Evolutionary conservation across 2,329 filamentous ascomycete species (phyloP).

Genomic region (Arthrobotrys conoides): DNA sequence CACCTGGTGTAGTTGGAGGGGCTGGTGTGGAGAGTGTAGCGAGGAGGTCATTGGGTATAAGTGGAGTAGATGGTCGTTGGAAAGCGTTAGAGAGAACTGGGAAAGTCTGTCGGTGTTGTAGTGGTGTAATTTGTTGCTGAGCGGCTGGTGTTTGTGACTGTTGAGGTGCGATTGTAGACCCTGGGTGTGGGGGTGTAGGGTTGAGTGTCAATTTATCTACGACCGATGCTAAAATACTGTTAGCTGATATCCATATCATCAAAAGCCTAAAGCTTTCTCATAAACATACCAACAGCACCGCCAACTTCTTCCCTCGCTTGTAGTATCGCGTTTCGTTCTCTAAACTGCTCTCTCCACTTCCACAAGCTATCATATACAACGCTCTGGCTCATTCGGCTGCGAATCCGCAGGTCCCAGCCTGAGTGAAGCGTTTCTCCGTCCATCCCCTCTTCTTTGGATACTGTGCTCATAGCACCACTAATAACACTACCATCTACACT

Average conservation of each 20-base stretch:
- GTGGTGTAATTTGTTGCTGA: slow-evolving; percentile 18
- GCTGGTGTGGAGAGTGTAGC: slow-evolving; percentile 25
- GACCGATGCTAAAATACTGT: slow-evolving; percentile 22
- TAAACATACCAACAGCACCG: slow-evolving; percentile 61
- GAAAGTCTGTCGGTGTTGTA: slow-evolving; percentile 50
- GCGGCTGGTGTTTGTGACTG: slow-evolving; percentile 21
- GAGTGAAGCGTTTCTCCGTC: slow-evolving; percentile 64
- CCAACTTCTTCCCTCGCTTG: slow-evolving; percentile 70
- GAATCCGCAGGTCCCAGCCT: slow-evolving; percentile 81
- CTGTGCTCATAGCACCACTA: slow-evolving; percentile 67
- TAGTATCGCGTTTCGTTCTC: slow-evolving; percentile 65
- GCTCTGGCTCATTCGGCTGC: slow-evolving; percentile 87
- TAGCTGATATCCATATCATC: slow-evolving; percentile 9
- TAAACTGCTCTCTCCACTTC: slow-evolving; percentile 84
- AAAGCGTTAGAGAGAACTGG: slow-evolving; percentile 57
- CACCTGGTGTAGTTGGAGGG: slow-evolving; percentile 8
- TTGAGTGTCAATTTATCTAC: slow-evolving; percentile 42
- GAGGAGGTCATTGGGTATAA: slow-evolving; percentile 43
- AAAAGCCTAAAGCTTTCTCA: neutral
- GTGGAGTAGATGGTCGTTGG: slow-evolving; percentile 46
- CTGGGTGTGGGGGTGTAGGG: slow-evolving; percentile 28
- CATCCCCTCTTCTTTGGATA: slow-evolving; percentile 37
- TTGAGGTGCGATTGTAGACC: slow-evolving; percentile 23
- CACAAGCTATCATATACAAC: slow-evolving; percentile 87
- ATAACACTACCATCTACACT: slow-evolving; percentile 69